A percentile compares a stretch with the other conserved stretches of the same genome.
phyloP scores from a whole-genome alignment of 164 flowering plant genomes.

The Brasenia schreberi region DNA sequence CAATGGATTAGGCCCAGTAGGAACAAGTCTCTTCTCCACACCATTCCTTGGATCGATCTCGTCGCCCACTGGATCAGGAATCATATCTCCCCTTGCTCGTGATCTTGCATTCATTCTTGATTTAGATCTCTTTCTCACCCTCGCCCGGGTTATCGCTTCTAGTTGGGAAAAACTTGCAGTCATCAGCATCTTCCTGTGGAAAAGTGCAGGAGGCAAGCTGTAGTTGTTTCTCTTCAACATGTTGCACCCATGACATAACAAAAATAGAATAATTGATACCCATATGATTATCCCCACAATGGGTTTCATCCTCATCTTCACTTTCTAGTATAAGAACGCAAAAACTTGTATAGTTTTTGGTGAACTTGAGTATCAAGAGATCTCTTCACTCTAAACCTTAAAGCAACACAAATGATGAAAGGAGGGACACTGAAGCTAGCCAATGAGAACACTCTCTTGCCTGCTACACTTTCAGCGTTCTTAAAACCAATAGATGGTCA shows the following conservation, averaged over 20 bases:
- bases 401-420: too few species aligned
- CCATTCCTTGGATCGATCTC: slow-evolving; percentile 80
- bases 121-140: background rate
- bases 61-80: background rate
- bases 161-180: background rate
- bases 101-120: background rate
- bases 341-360: background rate
- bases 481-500: background rate
- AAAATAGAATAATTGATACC: background rate
- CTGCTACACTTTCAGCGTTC: background rate
- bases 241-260: background rate
- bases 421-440: background rate
- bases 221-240: background rate
- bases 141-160: background rate
- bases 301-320: background rate
- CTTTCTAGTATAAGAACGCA: background rate
- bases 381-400: background rate
- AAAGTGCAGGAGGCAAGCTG: background rate
- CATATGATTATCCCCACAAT: background rate
- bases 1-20: slow-evolving; percentile 83
- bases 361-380: background rate
- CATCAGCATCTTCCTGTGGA: background rate
- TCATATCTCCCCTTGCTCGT: background rate
- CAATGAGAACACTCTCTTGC: background rate
- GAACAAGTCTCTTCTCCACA: slow-evolving; percentile 77